Base-by-base conservation (phyloP, 1,284 basidiomycete species). In the Pholiota adiposa region DNA sequence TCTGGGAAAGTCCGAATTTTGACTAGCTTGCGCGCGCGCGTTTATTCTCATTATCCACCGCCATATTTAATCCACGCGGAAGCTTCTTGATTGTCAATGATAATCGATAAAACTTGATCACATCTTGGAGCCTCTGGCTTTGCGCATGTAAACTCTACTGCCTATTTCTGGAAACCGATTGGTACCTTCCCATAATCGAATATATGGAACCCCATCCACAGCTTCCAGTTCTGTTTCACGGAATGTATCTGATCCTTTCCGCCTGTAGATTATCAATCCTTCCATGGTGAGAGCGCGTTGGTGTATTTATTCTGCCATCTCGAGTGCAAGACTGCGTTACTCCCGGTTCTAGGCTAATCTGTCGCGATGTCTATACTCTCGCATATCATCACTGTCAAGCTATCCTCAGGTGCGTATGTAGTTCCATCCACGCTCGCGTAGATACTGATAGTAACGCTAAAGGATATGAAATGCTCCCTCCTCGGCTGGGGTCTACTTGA, bases 391-490 rank as follows among this genome's bases (percentile, higher is more conserved):
- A 55, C 41, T 23, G 31, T 48, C 43, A 48, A 55, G 54, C 33
- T 55, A 25, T 55, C 54, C 43, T 43, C 54, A 25, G 54, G 54
- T 55, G 34, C 12, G 44, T 11, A 18, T 2, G n/a, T 31, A 14
- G 27, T 25, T 3, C 14, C 8, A 27, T 12, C 14, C 29, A 3
- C n/a, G 16, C 18, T 16, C n/a, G 18, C 14, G 12, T 8, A 14
- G 9, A 44, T 18, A 31, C 16, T 46, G 27, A 44, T 16, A 14
- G 2, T 8, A 23, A 2, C 12, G 1, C 21, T 16, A 25, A 14
- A 55, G 54, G 54, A 25, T 48, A 55, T 46, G 43, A 46, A 14
- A 55, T 55, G 31, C 54, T n/a, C 54, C 4, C 43, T 46, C 11
- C 54, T 55, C 2, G 54, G 54, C 48, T 6, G 54, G 54, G 6